phyloP scores from a whole-genome alignment of 2,329 filamentous ascomycete species.

The Xylariaceae sp. region DNA sequence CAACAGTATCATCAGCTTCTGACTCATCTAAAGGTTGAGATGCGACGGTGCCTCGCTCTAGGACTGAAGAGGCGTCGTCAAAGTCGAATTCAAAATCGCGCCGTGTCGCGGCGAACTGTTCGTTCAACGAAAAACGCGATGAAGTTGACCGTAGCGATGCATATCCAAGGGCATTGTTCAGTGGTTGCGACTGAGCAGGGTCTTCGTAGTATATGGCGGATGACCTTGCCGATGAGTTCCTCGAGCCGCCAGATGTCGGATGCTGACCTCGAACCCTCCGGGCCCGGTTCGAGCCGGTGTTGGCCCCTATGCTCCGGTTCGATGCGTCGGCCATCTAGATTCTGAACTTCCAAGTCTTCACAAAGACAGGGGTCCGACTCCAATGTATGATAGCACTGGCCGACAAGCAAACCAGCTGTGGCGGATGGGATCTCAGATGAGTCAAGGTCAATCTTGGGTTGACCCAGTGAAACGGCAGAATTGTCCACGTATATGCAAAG shows the following conservation, averaged over 20 bases:
- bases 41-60: slow-evolving; percentile 28
- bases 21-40: slow-evolving; percentile 7
- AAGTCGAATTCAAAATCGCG: slow-evolving; percentile 44
- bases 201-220: slow-evolving; percentile 8
- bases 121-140: slow-evolving; percentile 42
- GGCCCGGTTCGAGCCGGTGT: slow-evolving; percentile 1
- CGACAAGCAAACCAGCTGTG: too few species aligned
- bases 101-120: slow-evolving; percentile 44
- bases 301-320: background rate
- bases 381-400: too few species aligned
- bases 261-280: slow-evolving; percentile 1
- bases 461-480: too few species aligned
- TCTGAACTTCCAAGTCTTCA: too few species aligned
- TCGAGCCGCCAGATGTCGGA: background rate
- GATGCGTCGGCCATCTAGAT: background rate
- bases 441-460: too few species aligned
- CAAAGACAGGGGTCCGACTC: too few species aligned
- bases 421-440: too few species aligned
- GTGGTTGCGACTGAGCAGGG: background rate
- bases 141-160: slow-evolving; percentile 16
- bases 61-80: slow-evolving; percentile 42
- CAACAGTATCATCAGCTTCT: slow-evolving; percentile 11
- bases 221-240: slow-evolving; percentile 6
- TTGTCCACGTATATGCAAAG: too few species aligned
- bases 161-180: background rate